Conservation (phyloP, 139 green algal genomes). For the Pseudopediastrum boryanum region DNA sequence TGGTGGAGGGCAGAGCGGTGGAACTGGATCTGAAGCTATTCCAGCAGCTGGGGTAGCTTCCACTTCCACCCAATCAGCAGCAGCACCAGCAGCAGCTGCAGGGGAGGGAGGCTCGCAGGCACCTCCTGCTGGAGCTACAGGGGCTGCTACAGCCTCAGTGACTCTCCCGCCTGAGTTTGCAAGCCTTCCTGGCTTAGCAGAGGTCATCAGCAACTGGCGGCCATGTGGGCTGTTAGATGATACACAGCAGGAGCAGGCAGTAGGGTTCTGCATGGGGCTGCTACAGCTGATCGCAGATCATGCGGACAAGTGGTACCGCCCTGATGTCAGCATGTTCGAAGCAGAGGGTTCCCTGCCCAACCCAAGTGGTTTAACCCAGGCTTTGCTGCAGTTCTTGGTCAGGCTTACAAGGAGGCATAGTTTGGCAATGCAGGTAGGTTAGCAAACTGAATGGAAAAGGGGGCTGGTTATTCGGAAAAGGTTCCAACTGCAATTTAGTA, state of each 20-base stretch:
- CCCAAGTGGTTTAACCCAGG: constrained; percentile 69
- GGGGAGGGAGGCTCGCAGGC: not conserved
- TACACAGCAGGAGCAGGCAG: constrained; percentile 44
- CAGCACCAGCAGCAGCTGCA: not conserved
- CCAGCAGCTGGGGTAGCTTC: not conserved
- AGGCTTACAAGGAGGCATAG: constrained; percentile 74
- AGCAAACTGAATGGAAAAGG: no score
- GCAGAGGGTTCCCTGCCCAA: constrained; percentile 42
- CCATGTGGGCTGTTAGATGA: constrained; percentile 65
- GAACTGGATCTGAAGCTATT: no score
- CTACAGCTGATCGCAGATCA: constrained; percentile 68
- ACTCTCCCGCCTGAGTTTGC: constrained; percentile 28
- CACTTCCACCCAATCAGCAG: not conserved
- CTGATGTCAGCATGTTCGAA: constrained; percentile 36
- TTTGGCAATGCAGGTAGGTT: constrained; percentile 70
- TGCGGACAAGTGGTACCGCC: constrained; percentile 48
- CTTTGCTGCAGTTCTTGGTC: constrained; percentile 81
- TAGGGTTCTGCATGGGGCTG: constrained; percentile 58
- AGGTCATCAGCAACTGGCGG: constrained; percentile 40
- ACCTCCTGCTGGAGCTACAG: not conserved
- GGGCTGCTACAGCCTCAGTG: not conserved
- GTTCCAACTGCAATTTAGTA: no score
- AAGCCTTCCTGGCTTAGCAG: constrained; percentile 11
- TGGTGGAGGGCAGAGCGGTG: no score
- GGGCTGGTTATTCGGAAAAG: no score